These are phyloP conservation scores for Boletus edulis DNA, from an alignment of 768 basidiomycete genomes.

Conservation along the genomic window DNA sequence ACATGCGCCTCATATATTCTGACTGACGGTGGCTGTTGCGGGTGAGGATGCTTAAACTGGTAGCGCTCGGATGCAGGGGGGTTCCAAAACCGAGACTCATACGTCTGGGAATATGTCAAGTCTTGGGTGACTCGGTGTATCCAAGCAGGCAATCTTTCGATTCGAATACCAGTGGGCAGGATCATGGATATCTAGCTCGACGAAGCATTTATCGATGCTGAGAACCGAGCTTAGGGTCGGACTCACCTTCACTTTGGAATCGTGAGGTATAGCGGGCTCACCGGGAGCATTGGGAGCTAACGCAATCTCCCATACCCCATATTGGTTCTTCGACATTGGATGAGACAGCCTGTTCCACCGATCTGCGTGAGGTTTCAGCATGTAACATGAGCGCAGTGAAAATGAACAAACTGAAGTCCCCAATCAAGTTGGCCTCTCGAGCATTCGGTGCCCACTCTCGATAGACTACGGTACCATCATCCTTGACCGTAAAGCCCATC, in stretches of 20 bases:
- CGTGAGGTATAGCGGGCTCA: slow-evolving; percentile 83
- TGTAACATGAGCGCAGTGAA: background rate
- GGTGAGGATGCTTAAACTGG: slow-evolving; percentile 76
- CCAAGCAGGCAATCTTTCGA: slow-evolving; percentile 94
- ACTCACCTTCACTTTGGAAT: slow-evolving; percentile 89
- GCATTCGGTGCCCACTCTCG: slow-evolving; percentile 98
- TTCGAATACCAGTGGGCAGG: slow-evolving; percentile 68
- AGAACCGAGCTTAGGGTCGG: background rate
- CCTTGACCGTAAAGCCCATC: slow-evolving; percentile 73
- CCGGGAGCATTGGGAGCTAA: slow-evolving; percentile 68
- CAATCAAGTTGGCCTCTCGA: slow-evolving; percentile 76
- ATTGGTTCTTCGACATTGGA: slow-evolving; percentile 80
- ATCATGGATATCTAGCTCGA: slow-evolving; percentile 85
- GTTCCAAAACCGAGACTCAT: slow-evolving; percentile 99
- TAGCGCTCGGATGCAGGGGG: slow-evolving; percentile 73
- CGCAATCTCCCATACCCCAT: slow-evolving; percentile 87
- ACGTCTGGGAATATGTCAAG: slow-evolving; percentile 80
- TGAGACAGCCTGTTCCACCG: slow-evolving; percentile 84
- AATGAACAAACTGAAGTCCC: slow-evolving; percentile 87
- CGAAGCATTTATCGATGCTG: background rate
- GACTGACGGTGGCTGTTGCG: slow-evolving; percentile 59
- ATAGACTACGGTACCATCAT: slow-evolving; percentile 72
- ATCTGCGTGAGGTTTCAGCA: slow-evolving; percentile 47
- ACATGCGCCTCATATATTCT: slow-evolving; percentile 98
- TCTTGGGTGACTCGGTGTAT: slow-evolving; percentile 96